Evolutionary conservation across 768 basidiomycete species (phyloP), one percentile per base, ranked within the genome.

Genomic region (Pleurotus giganteus): DNA sequence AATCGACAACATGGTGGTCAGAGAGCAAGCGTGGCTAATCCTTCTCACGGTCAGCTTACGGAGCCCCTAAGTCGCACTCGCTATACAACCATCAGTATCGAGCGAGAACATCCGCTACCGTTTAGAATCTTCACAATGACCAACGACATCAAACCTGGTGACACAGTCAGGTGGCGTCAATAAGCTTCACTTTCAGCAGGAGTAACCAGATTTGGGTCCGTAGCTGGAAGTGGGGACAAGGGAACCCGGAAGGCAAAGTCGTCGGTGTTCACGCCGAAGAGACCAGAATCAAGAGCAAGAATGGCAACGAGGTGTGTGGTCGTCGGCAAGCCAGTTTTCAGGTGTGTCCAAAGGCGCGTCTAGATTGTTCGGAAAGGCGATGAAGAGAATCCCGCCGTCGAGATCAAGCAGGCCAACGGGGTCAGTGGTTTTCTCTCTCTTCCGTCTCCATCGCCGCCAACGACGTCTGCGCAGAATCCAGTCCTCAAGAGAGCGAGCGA

Each of bases 1-100:
- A 31, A 87, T 26, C 2, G 61, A 60, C n/a, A 57, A 53, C 27
- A 56, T 53, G 15, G 45, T 42, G 44, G 21, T 27, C n/a, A 9
- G 46, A 26, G 47, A 1, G 44, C 12, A 45, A 45, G 13, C 12
- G 27, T 23, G 44, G 11, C 44, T 23, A 23, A n/a, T n/a, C n/a
- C n/a, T n/a, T n/a, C n/a, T n/a, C n/a, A n/a, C n/a, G n/a, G n/a
- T n/a, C n/a, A n/a, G n/a, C n/a, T n/a, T n/a, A n/a, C n/a, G n/a
- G n/a, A n/a, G n/a, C n/a, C n/a, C n/a, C n/a, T n/a, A n/a, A n/a
- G n/a, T n/a, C n/a, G n/a, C n/a, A n/a, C n/a, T n/a, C n/a, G n/a
- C n/a, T n/a, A n/a, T n/a, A n/a, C n/a, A n/a, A n/a, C n/a, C n/a
- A n/a, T n/a, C n/a, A n/a, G n/a, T n/a, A n/a, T n/a, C n/a, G n/a